Percentiles rank a stretch among this genome's conserved stretches.
phyloP scores from a whole-genome alignment of 2,329 filamentous ascomycete genomes.

The Pseudocercospora vitis region DNA sequence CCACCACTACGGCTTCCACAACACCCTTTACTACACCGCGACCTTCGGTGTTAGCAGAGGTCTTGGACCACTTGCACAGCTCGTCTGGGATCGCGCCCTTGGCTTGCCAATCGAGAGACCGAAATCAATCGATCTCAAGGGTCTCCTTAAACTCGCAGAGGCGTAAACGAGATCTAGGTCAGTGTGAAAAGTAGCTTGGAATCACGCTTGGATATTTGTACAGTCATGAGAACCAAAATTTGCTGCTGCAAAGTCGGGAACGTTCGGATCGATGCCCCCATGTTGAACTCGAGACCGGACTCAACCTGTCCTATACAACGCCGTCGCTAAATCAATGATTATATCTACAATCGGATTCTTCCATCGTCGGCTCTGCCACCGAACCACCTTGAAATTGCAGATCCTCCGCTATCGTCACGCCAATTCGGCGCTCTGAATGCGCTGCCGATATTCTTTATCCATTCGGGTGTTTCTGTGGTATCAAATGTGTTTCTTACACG shows the following conservation, averaged over 20 bases:
- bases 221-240: too few relatives aligned
- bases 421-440: constrained; percentile 76
- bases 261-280: too few relatives aligned
- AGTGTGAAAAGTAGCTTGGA: not conserved
- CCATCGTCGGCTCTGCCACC: constrained; percentile 36
- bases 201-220: not conserved
- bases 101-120: constrained; percentile 95
- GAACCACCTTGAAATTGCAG: constrained; percentile 37
- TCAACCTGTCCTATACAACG: constrained; percentile 7
- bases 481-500: constrained; percentile 92
- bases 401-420: constrained; percentile 40
- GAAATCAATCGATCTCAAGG: constrained; percentile 93
- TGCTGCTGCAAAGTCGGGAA: too few relatives aligned
- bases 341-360: constrained; percentile 32
- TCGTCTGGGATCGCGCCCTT: constrained; percentile 93
- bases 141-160: constrained; percentile 66
- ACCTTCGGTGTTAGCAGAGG: constrained; percentile 69
- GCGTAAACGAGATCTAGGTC: not conserved
- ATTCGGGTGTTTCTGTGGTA: constrained; percentile 74
- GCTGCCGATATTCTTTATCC: constrained; percentile 65
- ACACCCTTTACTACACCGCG: constrained; percentile 89
- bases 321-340: constrained; percentile 15
- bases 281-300: too few relatives aligned
- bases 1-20: constrained; percentile 96
- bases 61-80: constrained; percentile 85